Conservation (phyloP, 441 rosid genomes). For the Gossypium trilobum region DNA sequence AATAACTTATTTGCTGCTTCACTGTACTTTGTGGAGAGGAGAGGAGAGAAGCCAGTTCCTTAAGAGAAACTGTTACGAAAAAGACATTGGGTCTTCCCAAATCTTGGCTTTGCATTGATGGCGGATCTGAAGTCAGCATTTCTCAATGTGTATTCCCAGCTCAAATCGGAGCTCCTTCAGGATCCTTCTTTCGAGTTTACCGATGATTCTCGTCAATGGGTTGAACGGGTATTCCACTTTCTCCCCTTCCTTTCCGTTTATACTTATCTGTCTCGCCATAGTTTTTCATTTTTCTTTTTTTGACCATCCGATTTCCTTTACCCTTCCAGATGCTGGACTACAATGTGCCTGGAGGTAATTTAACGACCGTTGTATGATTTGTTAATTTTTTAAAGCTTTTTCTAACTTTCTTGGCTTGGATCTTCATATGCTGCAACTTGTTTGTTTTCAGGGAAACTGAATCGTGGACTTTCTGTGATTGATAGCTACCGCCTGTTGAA, state of each 20-base stretch:
- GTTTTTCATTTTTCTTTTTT: neutral
- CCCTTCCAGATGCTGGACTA: slow-evolving; percentile 70
- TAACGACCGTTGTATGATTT: neutral
- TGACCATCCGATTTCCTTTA: slow-evolving; percentile 7
- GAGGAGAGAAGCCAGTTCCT: neutral
- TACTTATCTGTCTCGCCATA: neutral
- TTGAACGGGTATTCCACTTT: slow-evolving; percentile 37
- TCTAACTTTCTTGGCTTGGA: neutral
- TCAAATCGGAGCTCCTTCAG: slow-evolving; percentile 55
- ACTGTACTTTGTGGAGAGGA: neutral
- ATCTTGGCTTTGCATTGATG: slow-evolving; percentile 25
- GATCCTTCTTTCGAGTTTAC: slow-evolving; percentile 69
- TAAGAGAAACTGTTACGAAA: neutral
- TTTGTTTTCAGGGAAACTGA: slow-evolving; percentile 51
- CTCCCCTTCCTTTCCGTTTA: neutral
- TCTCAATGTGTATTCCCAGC: slow-evolving; percentile 36
- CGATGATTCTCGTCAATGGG: slow-evolving; percentile 59
- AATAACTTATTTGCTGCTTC: neutral
- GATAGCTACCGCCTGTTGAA: slow-evolving; percentile 67
- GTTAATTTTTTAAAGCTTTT: neutral
- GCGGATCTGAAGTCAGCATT: slow-evolving; percentile 64
- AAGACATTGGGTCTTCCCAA: neutral
- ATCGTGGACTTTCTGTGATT: slow-evolving; percentile 69
- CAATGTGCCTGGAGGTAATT: slow-evolving; percentile 76
- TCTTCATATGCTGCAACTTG: neutral